A percentile compares a stretch with the other conserved stretches of the same genome.
These are phyloP conservation scores for Candida krabiensis DNA, from an alignment of 805 yeast genomes.

Conservation along the genomic window DNA sequence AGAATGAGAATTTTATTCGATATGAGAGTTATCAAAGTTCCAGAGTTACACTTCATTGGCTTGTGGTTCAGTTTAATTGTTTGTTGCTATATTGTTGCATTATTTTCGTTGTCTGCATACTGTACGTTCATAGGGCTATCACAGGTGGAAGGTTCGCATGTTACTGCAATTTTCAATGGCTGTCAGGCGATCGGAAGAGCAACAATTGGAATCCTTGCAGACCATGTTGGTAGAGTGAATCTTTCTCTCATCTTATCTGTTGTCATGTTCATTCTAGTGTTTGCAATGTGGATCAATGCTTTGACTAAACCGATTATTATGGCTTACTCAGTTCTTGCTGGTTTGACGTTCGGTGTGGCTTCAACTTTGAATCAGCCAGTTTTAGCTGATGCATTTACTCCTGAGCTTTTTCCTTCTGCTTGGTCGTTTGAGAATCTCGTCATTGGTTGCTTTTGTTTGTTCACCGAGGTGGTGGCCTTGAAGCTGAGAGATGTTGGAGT, in stretches of 20 bases:
- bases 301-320: conserved; percentile 34
- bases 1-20: conserved; percentile 23
- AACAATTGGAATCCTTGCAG: conserved; percentile 46
- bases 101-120: conserved; percentile 50
- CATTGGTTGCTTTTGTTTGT: conserved; percentile 29
- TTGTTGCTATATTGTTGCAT: conserved; percentile 44
- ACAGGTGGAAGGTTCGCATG: conserved; percentile 42
- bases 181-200: conserved; percentile 53
- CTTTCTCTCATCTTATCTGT: conserved; percentile 36
- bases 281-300: conserved; percentile 46
- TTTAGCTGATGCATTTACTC: conserved; percentile 30
- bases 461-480: conserved; percentile 32
- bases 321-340: conserved; percentile 42
- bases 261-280: conserved; percentile 37
- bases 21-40: conserved; percentile 15
- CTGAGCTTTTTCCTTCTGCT: conserved; percentile 31
- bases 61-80: conserved; percentile 34
- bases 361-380: conserved; percentile 30
- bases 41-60: conserved; percentile 18
- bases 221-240: conserved; percentile 47
- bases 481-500: conserved; percentile 20
- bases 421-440: conserved; percentile 30
- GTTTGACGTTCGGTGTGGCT: conserved; percentile 47
- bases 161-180: conserved; percentile 47
- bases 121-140: conserved; percentile 48